Base-by-base conservation (phyloP, 2,329 filamentous ascomycete species). In the Ceratocystis eucalypticola region DNA sequence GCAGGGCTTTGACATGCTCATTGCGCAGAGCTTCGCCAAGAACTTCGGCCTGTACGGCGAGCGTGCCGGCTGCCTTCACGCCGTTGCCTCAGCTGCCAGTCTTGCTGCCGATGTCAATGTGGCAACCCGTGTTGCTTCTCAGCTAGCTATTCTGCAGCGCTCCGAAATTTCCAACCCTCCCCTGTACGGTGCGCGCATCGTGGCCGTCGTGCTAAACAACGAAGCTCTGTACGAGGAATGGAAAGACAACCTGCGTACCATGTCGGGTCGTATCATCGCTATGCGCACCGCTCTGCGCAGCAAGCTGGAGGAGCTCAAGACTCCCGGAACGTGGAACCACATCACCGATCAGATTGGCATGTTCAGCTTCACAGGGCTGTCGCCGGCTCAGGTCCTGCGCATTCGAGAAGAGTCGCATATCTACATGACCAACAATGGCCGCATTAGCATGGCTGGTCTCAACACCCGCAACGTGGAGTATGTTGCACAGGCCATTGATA, bases 271-370 rank as follows among this genome's bases (percentile, higher is more conserved):
- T 69, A 99, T 99, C 79, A 93, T 89, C 70, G 83, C 84, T 73
- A 99, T 97, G 94, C 87, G 94, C 70, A 85, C 84, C 73, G 84
- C 83, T 2, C 79, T 99, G 71, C 84, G 90, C 63, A 78, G 79
- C 66, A 90, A 92, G 76, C 84, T 99, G 10, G 93, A 97, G 78
- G 84, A 86, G 73, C 82, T 93, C 68, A 85, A 84, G 37, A 96
- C 94, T 0, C 93, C 93, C 0, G 93, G 93, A 41, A 88, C 84
- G 15, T 99, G 94, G 94, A 90, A 92, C 74, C 94, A 99, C 78
- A 96, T 99, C 75, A 96, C 92, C 17, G 89, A 95, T 72, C 94
- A 99, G 82, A 99, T 99, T 74, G 94, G 94, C 79, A 99, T 99
- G 94, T 99, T 99, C 79, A 93, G 88, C 76, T 99, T 96, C 76